Percentiles rank a stretch among this genome's conserved stretches.
Conservation (phyloP, 202 grass and related monocot genomes). For the Dendrocalamus latiflorus region DNA sequence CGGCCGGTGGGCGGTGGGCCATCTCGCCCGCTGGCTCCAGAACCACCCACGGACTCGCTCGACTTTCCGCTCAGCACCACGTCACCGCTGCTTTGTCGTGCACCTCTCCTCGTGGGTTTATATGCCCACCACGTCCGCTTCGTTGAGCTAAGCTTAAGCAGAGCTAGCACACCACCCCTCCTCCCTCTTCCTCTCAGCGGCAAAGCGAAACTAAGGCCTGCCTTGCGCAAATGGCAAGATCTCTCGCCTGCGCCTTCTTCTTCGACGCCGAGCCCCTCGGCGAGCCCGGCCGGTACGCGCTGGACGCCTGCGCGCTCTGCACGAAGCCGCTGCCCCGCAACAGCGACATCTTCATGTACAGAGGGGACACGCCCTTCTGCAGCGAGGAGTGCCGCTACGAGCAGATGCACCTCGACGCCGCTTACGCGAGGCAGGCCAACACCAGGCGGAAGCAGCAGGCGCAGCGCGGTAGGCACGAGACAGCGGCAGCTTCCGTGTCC, state of each 20-base stretch:
- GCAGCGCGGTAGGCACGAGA: not conserved
- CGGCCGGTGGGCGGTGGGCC: not conserved
- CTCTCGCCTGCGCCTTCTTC: constrained; percentile 40
- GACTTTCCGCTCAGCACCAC: constrained; percentile 13
- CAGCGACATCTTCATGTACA: no score
- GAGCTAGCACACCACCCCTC: no score
- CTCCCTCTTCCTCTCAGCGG: not conserved
- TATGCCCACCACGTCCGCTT: not conserved
- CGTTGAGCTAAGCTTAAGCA: not conserved
- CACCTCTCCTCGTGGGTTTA: not conserved
- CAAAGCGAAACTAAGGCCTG: not conserved
- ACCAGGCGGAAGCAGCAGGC: not conserved
- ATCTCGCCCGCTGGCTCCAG: constrained; percentile 6
- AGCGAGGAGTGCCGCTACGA: constrained; percentile 84
- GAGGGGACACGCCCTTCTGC: no score
- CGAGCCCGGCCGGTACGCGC: constrained; percentile 1
- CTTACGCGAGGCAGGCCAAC: not conserved
- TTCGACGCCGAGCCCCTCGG: no score
- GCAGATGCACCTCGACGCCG: constrained; percentile 68
- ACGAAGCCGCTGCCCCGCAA: constrained; percentile 38
- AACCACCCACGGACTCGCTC: constrained; percentile 13
- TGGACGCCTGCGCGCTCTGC: constrained; percentile 72
- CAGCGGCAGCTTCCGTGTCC: no score
- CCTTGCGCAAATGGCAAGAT: not conserved
- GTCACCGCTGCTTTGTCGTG: not conserved